Evolutionary conservation across 129 eudicot genomes (phyloP), one percentile per base, ranked within the genome.

Genomic region (Flaveria trinervia): DNA sequence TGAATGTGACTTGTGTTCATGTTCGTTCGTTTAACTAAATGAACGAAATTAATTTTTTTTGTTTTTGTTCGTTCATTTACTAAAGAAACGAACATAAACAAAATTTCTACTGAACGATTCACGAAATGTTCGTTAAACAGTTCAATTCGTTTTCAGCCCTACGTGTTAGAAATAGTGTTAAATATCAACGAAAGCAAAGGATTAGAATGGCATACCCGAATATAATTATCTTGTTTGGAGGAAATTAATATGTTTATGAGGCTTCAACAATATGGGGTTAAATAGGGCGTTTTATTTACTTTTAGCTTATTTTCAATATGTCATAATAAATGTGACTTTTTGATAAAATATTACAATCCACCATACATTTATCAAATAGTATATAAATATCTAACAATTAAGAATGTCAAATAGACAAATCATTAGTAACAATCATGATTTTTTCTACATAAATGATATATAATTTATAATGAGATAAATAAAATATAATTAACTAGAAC

Each of bases 141-240:
- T 20, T 20, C 22, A 20, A 20, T 20, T 20, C 22, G 22, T 20
- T 20, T 20, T 20, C 22, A 20, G 22, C 22, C 22, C 22, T 9
- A 67, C 9, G 28, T n/a, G 17, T 16, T 67, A 18, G 6, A 12
- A 18, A 61, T 25, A 36, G 0, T 28, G 7, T 65, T 9, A 17
- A 67, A 14, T 69, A 49, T 70, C 4, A 39, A 54, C 57, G 0
- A n/a, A 71, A 71, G 4, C 14, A 72, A 72, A 72, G 39, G 49
- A 54, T 72, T 10, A 56, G 77, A 56, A 39, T 55, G 51, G 51
- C 67, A 36, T 72, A 72, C 77, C 77, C 39, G 54, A 55, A 13
- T 55, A 0, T 56, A 56, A 2, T 6, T 72, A 1, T 26, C 43
- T 9, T 70, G 44, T 70, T 72, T 72, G 77, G 7, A 18, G 77